These are phyloP conservation scores for Porphyrellus cyaneotinctus DNA, from an alignment of 768 basidiomycete species.

Conservation along the genomic window DNA sequence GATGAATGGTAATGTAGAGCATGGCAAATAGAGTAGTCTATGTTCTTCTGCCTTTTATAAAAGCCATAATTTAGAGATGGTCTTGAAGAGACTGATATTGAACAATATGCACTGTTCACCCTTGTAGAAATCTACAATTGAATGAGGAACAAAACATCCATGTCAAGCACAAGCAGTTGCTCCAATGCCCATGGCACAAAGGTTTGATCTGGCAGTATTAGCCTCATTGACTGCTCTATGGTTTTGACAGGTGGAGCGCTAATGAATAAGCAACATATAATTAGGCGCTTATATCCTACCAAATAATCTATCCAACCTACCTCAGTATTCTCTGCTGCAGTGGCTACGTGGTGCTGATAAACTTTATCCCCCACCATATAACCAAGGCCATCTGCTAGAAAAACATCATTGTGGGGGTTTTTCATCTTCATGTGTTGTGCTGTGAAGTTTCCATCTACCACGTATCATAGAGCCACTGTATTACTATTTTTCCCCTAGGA, in stretches of 20 bases:
- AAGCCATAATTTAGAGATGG: no score
- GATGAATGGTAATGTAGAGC: conserved; percentile 10
- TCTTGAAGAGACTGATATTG: no score
- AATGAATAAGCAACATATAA: no score
- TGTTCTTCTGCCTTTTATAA: conserved; percentile 25
- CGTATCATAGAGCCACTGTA: no score
- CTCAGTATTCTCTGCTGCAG: neutral
- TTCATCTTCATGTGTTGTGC: neutral
- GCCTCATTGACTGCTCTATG: neutral
- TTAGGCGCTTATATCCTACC: no score
- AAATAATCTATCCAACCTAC: neutral
- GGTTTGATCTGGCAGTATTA: neutral
- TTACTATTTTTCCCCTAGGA: no score
- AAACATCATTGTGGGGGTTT: neutral
- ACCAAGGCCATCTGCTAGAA: neutral
- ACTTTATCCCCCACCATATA: neutral
- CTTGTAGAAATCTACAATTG: conserved; percentile 30
- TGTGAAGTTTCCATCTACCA: no score
- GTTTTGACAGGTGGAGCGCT: neutral
- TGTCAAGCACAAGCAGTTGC: neutral
- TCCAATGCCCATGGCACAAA: neutral
- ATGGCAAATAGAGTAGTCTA: conserved; percentile 26
- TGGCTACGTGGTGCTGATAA: neutral
- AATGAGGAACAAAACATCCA: conserved; percentile 23
- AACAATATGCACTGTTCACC: conserved; percentile 20